phyloP scores from a whole-genome alignment of 495 filamentous ascomycete species.

The Penicillium salamii region DNA sequence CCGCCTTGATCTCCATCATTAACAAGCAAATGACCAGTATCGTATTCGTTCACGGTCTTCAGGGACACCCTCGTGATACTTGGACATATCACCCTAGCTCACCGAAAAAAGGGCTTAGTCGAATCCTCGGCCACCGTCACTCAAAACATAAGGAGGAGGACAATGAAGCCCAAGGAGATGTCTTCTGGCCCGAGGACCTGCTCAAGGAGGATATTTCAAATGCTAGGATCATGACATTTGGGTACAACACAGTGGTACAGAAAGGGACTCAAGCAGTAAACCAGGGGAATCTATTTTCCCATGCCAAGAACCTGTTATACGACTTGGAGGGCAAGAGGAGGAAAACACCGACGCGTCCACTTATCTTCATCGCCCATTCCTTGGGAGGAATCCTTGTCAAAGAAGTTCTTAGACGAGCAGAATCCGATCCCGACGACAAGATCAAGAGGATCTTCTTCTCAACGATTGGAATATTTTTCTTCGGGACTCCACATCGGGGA shows the following conservation, averaged over 20 bases:
- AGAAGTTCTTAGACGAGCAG: conserved; percentile 31
- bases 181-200: conserved; percentile 34
- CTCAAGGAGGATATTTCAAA: conserved; percentile 28
- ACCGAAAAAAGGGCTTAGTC: neutral
- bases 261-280: conserved; percentile 4
- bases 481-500: conserved; percentile 42
- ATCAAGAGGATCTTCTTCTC: conserved; percentile 26
- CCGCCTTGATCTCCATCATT: neutral
- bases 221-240: conserved; percentile 35
- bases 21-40: neutral
- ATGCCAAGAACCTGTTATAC: conserved; percentile 35
- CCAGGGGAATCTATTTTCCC: conserved; percentile 32
- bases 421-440: conserved; percentile 10
- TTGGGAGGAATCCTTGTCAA: conserved; percentile 48
- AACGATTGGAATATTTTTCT: conserved; percentile 37
- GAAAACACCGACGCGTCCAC: conserved; percentile 12
- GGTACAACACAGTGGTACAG: conserved; percentile 28
- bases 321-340: conserved; percentile 28
- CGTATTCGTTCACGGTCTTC: conserved; percentile 1
- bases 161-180: neutral
- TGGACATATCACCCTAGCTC: neutral
- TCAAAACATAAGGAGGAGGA: neutral
- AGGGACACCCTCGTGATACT: neutral
- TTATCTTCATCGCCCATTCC: conserved; percentile 46
- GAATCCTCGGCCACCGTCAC: neutral